A percentile compares a stretch with the other conserved stretches of the same genome.
These are phyloP conservation scores for Pseudohyphozyma bogoriensis DNA, from an alignment of 768 basidiomycete species.

Conservation along the genomic window DNA sequence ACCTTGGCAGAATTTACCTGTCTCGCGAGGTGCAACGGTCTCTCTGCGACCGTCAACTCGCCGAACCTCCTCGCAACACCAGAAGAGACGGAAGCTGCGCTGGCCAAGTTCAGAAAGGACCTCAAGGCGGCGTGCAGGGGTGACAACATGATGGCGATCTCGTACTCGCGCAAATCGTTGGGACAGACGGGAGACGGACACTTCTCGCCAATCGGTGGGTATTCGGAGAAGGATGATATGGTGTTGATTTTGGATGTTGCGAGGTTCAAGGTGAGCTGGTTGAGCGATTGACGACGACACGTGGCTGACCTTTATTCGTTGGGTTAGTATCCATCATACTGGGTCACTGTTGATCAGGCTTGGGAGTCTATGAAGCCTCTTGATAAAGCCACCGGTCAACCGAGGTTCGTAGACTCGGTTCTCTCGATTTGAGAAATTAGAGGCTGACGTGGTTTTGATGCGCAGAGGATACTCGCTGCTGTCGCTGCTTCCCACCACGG, in stretches of 20 bases:
- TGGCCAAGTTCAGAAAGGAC: conserved; percentile 15
- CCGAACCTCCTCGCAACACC: not conserved
- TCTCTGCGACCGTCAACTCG: not conserved
- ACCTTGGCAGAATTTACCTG: conserved; percentile 32
- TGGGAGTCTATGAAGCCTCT: conserved; percentile 25
- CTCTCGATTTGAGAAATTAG: not conserved
- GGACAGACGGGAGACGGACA: conserved; percentile 33
- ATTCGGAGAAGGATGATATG: conserved; percentile 16
- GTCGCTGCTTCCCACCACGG: not conserved
- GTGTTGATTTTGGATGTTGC: conserved; percentile 30
- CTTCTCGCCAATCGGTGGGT: conserved; percentile 21
- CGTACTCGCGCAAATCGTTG: conserved; percentile 21
- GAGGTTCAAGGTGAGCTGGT: conserved; percentile 8
- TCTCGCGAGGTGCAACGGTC: conserved; percentile 29
- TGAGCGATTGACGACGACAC: not conserved
- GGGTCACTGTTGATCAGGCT: conserved; percentile 17
- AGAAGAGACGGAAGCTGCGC: not conserved
- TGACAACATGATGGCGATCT: conserved; percentile 18
- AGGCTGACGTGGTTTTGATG: not conserved
- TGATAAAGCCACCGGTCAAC: conserved; percentile 30
- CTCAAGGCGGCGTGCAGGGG: not conserved
- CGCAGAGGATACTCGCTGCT: conserved; percentile 22
- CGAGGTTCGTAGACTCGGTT: conserved; percentile 5
- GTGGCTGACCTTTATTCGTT: not conserved
- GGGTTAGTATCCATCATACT: conserved; percentile 28